These are phyloP conservation scores for Triangularia setosa DNA, from an alignment of 2,329 filamentous ascomycete genomes.

Conservation along the genomic window DNA sequence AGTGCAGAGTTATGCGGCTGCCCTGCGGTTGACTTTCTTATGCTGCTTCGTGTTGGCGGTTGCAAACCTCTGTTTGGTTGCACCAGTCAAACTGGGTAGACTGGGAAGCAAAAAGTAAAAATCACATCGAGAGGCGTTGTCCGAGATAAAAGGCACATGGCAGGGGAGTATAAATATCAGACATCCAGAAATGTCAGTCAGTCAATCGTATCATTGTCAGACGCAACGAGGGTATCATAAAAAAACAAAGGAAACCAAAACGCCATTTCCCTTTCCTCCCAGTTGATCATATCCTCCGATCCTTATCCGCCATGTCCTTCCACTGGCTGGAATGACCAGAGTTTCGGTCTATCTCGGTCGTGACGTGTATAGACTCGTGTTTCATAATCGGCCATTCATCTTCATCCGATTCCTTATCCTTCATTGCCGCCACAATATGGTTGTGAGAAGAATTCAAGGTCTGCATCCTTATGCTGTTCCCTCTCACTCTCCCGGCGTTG, in stretches of 20 bases:
- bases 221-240: neutral
- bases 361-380: neutral
- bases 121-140: neutral
- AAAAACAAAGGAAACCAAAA: neutral
- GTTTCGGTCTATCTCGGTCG: neutral
- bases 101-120: constrained; percentile 41
- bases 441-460: neutral
- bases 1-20: constrained; percentile 50
- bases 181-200: neutral
- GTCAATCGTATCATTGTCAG: neutral
- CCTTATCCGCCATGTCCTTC: neutral
- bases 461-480: neutral
- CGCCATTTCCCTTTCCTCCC: neutral
- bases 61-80: constrained; percentile 44
- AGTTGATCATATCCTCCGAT: neutral
- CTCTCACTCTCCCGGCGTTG: neutral
- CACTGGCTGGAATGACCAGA: neutral
- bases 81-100: constrained; percentile 52
- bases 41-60: constrained; percentile 44
- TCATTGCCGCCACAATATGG: neutral
- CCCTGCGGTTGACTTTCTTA: constrained; percentile 46
- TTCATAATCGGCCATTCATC: constrained; percentile 18
- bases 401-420: constrained; percentile 1
- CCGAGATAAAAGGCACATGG: neutral
- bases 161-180: neutral